Evolutionary conservation across 2,329 filamentous ascomycete genomes (phyloP), one percentile per base, ranked within the genome.

Genomic region (Calonectria multiphialidica): DNA sequence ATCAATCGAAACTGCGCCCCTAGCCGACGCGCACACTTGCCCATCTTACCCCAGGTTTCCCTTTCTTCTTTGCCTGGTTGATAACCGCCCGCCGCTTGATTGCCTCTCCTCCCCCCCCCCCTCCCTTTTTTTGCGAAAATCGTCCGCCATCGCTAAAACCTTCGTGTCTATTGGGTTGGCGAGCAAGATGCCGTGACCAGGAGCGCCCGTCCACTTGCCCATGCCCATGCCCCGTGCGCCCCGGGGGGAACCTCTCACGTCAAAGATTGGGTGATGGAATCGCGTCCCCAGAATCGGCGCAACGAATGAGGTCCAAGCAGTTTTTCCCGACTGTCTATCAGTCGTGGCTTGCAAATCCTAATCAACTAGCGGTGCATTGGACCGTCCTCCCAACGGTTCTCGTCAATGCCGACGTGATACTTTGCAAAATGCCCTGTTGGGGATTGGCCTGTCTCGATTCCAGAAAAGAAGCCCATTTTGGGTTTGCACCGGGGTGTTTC

Each of bases 101-200:
- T 18, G 28, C 50, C 33, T 10, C 13, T 33, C 15, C 15, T n/a
- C 12, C 37, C 10, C 33, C 37, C 23, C 42, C 35, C 23, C 23
- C 40, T 23, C 57, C 40, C 21, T 7, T 21, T n/a, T 35, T 49
- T 75, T 69, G 65, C 40, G 33, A 30, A 77, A 57, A 73, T 68
- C 74, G 74, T 74, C 76, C 75, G 61, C 71, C 65, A 78, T 79
- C 74, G 67, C 68, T 79, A 79, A 79, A 78, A 72, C 33, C 75
- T 75, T 72, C 62, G 35, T 61, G 66, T 45, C 57, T 68, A 79
- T 79, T 79, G 77, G 77, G 57, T 69, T 69, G 57, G 71, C 64
- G 75, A 72, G 59, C 72, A 68, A n/a, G n/a, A 72, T 40, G 25
- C 30, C 47, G 40, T 25, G 47, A 40, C 53, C 12, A 45, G 21